Evolutionary conservation across 2,329 filamentous ascomycete genomes (phyloP), one percentile per base, ranked within the genome.

Genomic region (Fusarium sp.): DNA sequence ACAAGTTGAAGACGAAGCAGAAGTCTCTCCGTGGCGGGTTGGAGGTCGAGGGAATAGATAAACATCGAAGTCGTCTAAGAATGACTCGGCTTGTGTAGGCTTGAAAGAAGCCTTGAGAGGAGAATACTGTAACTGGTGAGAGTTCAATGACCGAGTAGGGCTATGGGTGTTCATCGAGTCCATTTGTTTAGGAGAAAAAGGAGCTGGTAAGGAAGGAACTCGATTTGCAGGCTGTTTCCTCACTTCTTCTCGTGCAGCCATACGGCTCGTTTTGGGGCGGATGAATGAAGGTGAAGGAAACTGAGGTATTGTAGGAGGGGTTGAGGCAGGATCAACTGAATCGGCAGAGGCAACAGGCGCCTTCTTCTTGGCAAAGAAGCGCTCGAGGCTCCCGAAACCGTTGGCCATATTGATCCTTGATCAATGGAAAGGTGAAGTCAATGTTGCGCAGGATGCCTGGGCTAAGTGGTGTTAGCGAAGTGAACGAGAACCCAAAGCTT

Each of bases 231-330:
- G 67, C 43, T 77, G 75, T 31, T 76, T 65, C 31, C 75, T 74
- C 18, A 78, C 69, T 71, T 85, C 85, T 46, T 87, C 83, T 46
- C 87, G 81, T n/a, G 87, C 85, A 45, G 82, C 76, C 87, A 89
- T 88, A 23, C 84, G 81, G 54, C 79, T 80, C 17, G 82, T 80
- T 36, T 80, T 87, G 25, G 87, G 87, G 43, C 84, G 80, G 63
- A 89, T 85, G 67, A 86, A 89, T 2, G 84, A 85, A 9, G 84
- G 81, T 20, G 80, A 80, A 6, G 84, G 84, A 63, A 86, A 87
- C 48, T 79, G 76, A 49, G 77, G 78, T 49, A 75, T 78, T 23
- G 72, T 50, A 11, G 73, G 54, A 29, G 68, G 67, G 17, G 62
- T 49, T 27, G 58, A 58, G 53, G 71, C 43, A 47, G 60, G 70